Evolutionary conservation across 495 filamentous ascomycete species (phyloP).

Genomic region (Extremus antarcticus): DNA sequence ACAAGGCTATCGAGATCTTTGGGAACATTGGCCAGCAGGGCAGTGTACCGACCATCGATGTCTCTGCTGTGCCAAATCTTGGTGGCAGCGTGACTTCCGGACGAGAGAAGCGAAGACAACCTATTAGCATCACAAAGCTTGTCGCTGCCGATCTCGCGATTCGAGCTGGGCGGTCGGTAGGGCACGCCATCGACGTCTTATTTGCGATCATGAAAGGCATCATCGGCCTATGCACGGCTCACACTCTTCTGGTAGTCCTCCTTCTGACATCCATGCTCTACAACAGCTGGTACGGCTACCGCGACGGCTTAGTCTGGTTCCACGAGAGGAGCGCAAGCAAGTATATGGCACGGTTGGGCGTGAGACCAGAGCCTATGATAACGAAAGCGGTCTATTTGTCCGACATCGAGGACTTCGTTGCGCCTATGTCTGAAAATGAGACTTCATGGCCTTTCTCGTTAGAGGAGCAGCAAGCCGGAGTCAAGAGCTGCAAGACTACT

Average conservation of each 20-base stretch:
- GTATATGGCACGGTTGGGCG: slow-evolving; percentile 71
- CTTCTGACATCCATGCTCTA: slow-evolving; percentile 54
- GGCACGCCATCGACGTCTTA: slow-evolving; percentile 67
- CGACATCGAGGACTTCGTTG: slow-evolving; percentile 57
- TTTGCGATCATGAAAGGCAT: slow-evolving; percentile 57
- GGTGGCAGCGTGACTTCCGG: slow-evolving; percentile 40
- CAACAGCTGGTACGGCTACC: slow-evolving; percentile 62
- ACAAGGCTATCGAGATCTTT: slow-evolving; percentile 83
- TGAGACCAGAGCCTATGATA: slow-evolving; percentile 69
- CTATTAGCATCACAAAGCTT: slow-evolving; percentile 49
- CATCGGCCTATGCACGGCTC: slow-evolving; percentile 50
- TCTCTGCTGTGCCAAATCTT: slow-evolving; percentile 32
- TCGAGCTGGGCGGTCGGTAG: slow-evolving; percentile 57
- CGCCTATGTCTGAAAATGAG: background rate
- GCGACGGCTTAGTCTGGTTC: slow-evolving; percentile 67
- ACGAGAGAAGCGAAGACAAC: slow-evolving; percentile 47
- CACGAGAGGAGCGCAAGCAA: slow-evolving; percentile 64
- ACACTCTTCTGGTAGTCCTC: slow-evolving; percentile 60
- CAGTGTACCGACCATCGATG: slow-evolving; percentile 52
- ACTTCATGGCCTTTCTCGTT: background rate
- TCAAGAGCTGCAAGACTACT: slow-evolving; percentile 23
- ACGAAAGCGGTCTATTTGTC: slow-evolving; percentile 70
- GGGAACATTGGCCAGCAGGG: slow-evolving; percentile 70
- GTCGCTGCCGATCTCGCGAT: slow-evolving; percentile 56
- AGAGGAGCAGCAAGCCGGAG: background rate